Conservation (phyloP, 148 eudicot genomes). For the Chenopodium quinoa region DNA sequence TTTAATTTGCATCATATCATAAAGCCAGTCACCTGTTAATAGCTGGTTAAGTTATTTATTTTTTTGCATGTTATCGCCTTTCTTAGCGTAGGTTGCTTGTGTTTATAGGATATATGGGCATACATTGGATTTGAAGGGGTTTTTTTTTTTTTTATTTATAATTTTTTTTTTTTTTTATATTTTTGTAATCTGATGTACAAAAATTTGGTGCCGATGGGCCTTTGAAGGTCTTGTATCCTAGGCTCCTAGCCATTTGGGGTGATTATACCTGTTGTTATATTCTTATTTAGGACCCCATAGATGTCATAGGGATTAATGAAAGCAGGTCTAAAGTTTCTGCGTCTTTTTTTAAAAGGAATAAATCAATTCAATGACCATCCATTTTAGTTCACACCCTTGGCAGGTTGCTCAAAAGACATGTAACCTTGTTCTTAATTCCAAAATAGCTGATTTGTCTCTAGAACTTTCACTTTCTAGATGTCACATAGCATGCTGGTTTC, state of each 20-base stretch:
- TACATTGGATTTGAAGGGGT: neutral
- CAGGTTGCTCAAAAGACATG: neutral
- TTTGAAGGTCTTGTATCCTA: neutral
- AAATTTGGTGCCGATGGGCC: neutral
- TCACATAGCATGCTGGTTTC: neutral
- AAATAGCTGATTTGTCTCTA: neutral
- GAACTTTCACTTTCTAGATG: neutral
- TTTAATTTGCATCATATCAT: neutral
- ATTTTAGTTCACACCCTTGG: too few species aligned
- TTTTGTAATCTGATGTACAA: neutral
- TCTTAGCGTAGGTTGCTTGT: neutral
- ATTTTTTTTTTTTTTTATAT: too few species aligned
- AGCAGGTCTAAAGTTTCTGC: neutral
- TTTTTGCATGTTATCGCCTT: neutral
- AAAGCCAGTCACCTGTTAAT: neutral
- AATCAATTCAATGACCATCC: neutral
- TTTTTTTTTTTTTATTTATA: too few species aligned
- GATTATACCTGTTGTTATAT: neutral
- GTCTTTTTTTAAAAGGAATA: neutral
- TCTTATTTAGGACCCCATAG: neutral
- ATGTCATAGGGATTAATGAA: neutral
- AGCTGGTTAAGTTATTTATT: neutral
- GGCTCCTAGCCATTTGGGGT: neutral
- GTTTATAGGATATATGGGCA: neutral
- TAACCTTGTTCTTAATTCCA: neutral